phyloP scores from a whole-genome alignment of 2,329 filamentous ascomycete genomes.

The Dactylonectria macrodidyma region DNA sequence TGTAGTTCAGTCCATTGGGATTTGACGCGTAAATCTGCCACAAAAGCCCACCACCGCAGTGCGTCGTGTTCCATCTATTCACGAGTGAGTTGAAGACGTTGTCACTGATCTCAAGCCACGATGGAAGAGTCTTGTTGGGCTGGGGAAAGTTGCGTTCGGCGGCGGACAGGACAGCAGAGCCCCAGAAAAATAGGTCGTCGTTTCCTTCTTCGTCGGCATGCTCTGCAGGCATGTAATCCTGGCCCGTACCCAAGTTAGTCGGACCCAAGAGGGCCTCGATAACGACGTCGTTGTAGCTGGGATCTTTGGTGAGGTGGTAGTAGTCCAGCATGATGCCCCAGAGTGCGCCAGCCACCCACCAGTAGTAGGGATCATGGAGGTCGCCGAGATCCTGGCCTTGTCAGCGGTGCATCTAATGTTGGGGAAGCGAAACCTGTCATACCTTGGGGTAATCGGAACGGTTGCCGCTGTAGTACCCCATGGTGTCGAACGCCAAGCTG shows the following conservation, averaged over 20 bases:
- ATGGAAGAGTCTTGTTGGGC: constrained; percentile 68
- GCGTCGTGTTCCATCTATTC: constrained; percentile 76
- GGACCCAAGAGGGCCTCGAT: constrained; percentile 71
- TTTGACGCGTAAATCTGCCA: constrained; percentile 89
- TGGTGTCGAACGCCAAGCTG: constrained; percentile 72
- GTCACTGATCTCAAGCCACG: constrained; percentile 77
- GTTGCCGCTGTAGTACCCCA: constrained; percentile 77
- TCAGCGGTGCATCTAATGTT: constrained; percentile 17
- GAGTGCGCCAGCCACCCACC: constrained; percentile 76
- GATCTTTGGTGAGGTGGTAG: constrained; percentile 76
- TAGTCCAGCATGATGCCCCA: constrained; percentile 81
- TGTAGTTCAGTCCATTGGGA: constrained; percentile 83
- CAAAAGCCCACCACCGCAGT: constrained; percentile 80
- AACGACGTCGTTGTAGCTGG: constrained; percentile 72
- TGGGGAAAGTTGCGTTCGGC: constrained; percentile 79
- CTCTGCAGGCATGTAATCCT: constrained; percentile 72
- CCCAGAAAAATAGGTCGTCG: constrained; percentile 84
- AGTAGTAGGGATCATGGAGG: constrained; percentile 77
- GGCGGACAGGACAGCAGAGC: constrained; percentile 76
- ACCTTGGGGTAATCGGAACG: constrained; percentile 64
- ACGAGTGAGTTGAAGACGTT: constrained; percentile 82
- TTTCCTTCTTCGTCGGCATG: constrained; percentile 77
- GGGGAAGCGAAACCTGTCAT: constrained; percentile 32
- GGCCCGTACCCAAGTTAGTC: constrained; percentile 67
- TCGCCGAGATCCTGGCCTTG: constrained; percentile 67